Conservation (phyloP, 208 protist species). For the Trypanosoma vivax region DNA sequence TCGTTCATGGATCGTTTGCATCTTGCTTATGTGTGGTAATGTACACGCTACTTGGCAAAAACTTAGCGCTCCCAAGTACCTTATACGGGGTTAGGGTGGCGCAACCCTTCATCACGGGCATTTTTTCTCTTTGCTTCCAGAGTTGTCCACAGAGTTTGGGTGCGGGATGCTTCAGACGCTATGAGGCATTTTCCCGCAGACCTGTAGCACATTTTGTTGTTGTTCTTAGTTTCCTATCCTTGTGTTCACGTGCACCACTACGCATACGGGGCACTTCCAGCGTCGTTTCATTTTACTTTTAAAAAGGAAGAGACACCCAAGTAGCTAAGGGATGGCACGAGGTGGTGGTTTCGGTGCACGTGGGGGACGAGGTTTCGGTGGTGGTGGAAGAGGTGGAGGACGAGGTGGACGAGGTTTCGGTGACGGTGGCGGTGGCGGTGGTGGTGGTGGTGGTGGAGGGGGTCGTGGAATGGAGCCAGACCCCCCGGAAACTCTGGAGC, state of each 20-base stretch:
- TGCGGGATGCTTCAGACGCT: too few relatives aligned
- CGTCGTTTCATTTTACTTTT: conserved; percentile 10
- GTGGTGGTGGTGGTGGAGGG: conserved; percentile 65
- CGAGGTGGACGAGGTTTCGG: conserved; percentile 25
- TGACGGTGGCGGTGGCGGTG: conserved; percentile 30
- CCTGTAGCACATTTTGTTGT: too few relatives aligned
- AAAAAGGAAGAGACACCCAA: not conserved
- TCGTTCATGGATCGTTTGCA: too few relatives aligned
- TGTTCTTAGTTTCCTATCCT: not conserved
- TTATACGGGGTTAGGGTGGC: too few relatives aligned
- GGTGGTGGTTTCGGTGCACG: conserved; percentile 24
- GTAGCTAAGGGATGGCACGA: conserved; percentile 15
- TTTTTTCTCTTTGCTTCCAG: too few relatives aligned
- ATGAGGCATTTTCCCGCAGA: too few relatives aligned
- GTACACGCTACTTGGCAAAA: too few relatives aligned
- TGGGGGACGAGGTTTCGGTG: conserved; percentile 12
- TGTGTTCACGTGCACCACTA: not conserved
- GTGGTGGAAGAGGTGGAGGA: conserved; percentile 22
- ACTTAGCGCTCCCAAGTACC: too few relatives aligned
- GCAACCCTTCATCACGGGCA: too few relatives aligned
- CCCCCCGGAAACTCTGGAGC: conserved; percentile 78
- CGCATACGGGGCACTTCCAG: conserved; percentile 3
- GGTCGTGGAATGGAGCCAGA: conserved; percentile 64
- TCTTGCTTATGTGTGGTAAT: too few relatives aligned
- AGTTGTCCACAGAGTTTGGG: too few relatives aligned